These are phyloP conservation scores for Pyrenochaeta sp. DNA, from an alignment of 2,329 filamentous ascomycete species.

Conservation along the genomic window DNA sequence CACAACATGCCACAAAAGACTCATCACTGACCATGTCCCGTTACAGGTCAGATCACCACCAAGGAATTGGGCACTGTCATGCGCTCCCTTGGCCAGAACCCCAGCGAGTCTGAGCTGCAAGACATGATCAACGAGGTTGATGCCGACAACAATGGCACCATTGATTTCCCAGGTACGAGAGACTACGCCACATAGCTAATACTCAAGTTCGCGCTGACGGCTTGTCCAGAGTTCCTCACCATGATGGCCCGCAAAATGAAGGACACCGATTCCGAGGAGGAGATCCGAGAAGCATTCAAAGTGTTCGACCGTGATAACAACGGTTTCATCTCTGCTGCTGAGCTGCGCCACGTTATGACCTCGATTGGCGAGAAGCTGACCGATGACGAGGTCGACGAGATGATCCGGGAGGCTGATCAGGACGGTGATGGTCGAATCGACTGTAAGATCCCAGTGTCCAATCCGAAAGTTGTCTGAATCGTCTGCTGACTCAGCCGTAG, in stretches of 20 bases:
- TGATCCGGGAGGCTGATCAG: slow-evolving; percentile 71
- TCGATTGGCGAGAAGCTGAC: slow-evolving; percentile 71
- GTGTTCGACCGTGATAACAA: slow-evolving; percentile 73
- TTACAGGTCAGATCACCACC: slow-evolving; percentile 68
- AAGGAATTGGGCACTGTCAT: slow-evolving; percentile 71
- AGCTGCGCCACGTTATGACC: slow-evolving; percentile 70
- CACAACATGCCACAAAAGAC: slow-evolving; percentile 12
- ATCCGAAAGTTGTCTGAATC: not conserved
- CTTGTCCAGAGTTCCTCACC: slow-evolving; percentile 65
- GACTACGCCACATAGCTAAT: not conserved
- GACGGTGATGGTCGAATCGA: slow-evolving; percentile 71
- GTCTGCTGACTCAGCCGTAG: slow-evolving; percentile 42
- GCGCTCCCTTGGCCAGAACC: slow-evolving; percentile 70
- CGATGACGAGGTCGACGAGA: slow-evolving; percentile 70
- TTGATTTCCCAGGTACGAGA: slow-evolving; percentile 67
- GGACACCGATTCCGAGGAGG: slow-evolving; percentile 69
- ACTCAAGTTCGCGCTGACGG: not conserved
- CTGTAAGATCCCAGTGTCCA: slow-evolving; percentile 55
- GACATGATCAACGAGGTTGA: slow-evolving; percentile 75
- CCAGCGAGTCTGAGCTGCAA: slow-evolving; percentile 68
- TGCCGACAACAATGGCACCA: slow-evolving; percentile 70
- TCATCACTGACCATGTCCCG: slow-evolving; percentile 32
- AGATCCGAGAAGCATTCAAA: slow-evolving; percentile 71
- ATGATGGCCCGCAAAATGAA: slow-evolving; percentile 72
- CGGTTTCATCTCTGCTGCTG: slow-evolving; percentile 70